A percentile compares a stretch with the other conserved stretches of the same genome.
phyloP scores from a whole-genome alignment of 768 basidiomycete species.

The Trametes cingulata region DNA sequence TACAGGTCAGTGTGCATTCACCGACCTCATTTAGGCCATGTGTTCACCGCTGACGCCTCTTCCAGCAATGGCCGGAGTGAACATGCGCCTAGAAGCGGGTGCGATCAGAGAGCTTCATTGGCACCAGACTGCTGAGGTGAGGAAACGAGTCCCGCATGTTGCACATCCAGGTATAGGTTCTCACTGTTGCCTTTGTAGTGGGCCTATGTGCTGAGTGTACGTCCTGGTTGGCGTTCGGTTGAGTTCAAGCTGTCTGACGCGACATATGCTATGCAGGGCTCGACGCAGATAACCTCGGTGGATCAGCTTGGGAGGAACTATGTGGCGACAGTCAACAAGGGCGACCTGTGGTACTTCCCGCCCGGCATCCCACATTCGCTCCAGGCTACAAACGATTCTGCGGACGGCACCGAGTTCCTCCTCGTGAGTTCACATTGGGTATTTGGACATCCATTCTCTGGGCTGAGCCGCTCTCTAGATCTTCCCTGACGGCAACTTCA shows the following conservation, averaged over 20 bases:
- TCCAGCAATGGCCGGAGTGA: slow-evolving; percentile 33
- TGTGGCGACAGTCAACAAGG: slow-evolving; percentile 48
- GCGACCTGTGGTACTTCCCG: slow-evolving; percentile 60
- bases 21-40: not conserved
- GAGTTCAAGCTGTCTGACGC: no score
- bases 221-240: not conserved
- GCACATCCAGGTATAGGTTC: not conserved
- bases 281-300: slow-evolving; percentile 49
- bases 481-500: slow-evolving; percentile 52
- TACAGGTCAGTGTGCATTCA: slow-evolving; percentile 16
- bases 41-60: not conserved
- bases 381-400: slow-evolving; percentile 48
- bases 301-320: slow-evolving; percentile 51
- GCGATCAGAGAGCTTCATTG: slow-evolving; percentile 41
- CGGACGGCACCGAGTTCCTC: slow-evolving; percentile 53
- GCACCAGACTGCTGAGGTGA: slow-evolving; percentile 35
- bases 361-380: slow-evolving; percentile 57
- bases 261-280: slow-evolving; percentile 46
- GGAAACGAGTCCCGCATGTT: not conserved
- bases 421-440: slow-evolving; percentile 34
- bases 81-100: slow-evolving; percentile 40
- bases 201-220: slow-evolving; percentile 37
- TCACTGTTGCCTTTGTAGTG: slow-evolving; percentile 21
- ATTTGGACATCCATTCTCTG: not conserved
- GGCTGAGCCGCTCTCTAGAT: slow-evolving; percentile 34